Percentiles rank a stretch among this genome's conserved stretches.
Conservation (phyloP, 805 yeast genomes). For the Wickerhamomyces hampshirensis region DNA sequence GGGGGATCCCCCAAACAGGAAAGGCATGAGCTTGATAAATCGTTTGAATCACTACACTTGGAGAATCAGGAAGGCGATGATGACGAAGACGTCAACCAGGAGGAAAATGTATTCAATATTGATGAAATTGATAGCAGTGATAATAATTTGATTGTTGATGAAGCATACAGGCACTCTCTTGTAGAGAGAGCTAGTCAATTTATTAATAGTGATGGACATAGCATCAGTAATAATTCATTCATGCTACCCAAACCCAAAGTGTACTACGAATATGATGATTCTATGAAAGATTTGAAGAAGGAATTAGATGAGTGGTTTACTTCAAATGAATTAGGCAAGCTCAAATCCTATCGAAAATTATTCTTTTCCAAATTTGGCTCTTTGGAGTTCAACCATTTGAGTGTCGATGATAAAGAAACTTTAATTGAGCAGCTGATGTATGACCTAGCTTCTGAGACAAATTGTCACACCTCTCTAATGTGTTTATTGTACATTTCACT, state of each 20-base stretch:
- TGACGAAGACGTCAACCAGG: constrained; percentile 18
- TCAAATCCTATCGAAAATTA: constrained; percentile 1
- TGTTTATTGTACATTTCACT: constrained; percentile 13
- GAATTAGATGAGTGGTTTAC: constrained; percentile 49
- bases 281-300: constrained; percentile 27
- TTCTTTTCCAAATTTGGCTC: constrained; percentile 8
- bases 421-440: constrained; percentile 10
- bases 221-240: constrained; percentile 15
- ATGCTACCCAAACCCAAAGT: constrained; percentile 37
- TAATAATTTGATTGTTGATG: constrained; percentile 27
- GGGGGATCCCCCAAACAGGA: neutral
- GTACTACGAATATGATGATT: constrained; percentile 37
- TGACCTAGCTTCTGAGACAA: neutral
- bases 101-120: constrained; percentile 40
- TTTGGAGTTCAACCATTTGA: constrained; percentile 10
- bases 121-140: constrained; percentile 40
- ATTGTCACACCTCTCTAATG: constrained; percentile 2
- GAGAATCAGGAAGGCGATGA: constrained; percentile 10
- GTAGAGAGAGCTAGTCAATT: constrained; percentile 33
- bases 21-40: too few species aligned
- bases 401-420: constrained; percentile 13
- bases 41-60: constrained; percentile 1
- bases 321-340: constrained; percentile 21
- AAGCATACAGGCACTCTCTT: constrained; percentile 28
- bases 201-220: constrained; percentile 7